Base-by-base conservation (phyloP, 768 basidiomycete genomes). In the Termitomyces sp. region DNA sequence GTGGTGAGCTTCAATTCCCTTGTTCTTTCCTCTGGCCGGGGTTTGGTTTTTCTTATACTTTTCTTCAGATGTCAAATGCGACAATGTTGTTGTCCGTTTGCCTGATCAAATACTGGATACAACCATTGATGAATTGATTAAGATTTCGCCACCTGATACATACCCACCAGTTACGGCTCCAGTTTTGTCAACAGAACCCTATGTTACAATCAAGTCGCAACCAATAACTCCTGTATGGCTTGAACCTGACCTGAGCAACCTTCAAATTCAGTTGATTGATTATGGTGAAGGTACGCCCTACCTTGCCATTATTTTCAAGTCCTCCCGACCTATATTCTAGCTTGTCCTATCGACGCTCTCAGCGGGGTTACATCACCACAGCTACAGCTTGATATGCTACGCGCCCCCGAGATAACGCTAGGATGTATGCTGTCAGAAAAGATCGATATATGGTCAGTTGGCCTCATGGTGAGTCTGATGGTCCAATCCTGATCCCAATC, bases 401-500 rank as follows among this genome's bases (percentile, higher is more conserved):
- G 46, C 10, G 12, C 46, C 11, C 46, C 46, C 5, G 46, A 48
- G 38, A 24, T 46, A 30, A 55, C 40, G 14, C 19, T 48, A 14
- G 54, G 54, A 40, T 32, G 19, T 17, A 26, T 8, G 17, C 17
- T 49, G 12, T 55, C 54, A 5, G 30, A 55, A 49, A 42, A 40
- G 30, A 49, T 55, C 4, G 54, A 55, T 19, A 49, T 55, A 8
- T 55, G 54, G 47, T 47, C 54, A 0, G 46, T 55, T 26, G 54
- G 47, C 0, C 45, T 32, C 3, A 34, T 42, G 30, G 54, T 55
- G 40, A 41, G 26, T 28, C 7, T 14, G 12, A 32, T 21, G 5
- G 5, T 11, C 26, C 15, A 11, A 1, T 42, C 11, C 19, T 41
- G 24, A 28, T 26, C 6, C 6, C 26, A 28, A 9, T 38, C n/a